Percentiles rank a stretch among this genome's conserved stretches.
These are phyloP conservation scores for Trichoderma erinaceum DNA, from an alignment of 495 filamentous ascomycete species.

Conservation along the genomic window DNA sequence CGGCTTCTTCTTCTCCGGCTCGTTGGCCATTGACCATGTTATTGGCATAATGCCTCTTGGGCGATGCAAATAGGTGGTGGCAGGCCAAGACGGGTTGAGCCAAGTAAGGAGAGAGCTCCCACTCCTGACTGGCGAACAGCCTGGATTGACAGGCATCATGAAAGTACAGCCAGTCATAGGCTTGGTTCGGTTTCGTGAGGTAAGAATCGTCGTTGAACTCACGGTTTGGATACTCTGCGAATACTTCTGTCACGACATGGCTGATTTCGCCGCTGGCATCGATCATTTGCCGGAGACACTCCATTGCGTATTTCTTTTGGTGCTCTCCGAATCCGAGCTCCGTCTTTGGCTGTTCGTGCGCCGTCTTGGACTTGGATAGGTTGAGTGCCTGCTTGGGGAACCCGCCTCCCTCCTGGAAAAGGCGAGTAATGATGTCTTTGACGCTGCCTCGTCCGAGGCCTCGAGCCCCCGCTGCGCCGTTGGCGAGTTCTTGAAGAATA, in stretches of 20 bases:
- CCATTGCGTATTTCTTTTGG: slow-evolving; percentile 68
- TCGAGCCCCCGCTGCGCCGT: slow-evolving; percentile 70
- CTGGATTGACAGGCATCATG: slow-evolving; percentile 74
- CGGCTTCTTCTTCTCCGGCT: slow-evolving; percentile 46
- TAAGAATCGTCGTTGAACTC: slow-evolving; percentile 89
- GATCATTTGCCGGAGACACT: slow-evolving; percentile 78
- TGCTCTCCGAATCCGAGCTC: slow-evolving; percentile 64
- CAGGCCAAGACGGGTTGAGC: slow-evolving; percentile 80
- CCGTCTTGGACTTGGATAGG: slow-evolving; percentile 23
- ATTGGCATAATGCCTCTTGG: slow-evolving; percentile 39
- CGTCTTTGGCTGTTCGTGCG: slow-evolving; percentile 42
- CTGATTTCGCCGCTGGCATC: slow-evolving; percentile 86
- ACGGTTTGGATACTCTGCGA: slow-evolving; percentile 73
- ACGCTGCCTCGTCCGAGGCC: slow-evolving; percentile 70
- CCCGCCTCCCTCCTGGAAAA: slow-evolving; percentile 82
- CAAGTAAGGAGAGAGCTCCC: slow-evolving; percentile 81
- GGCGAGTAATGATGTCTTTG: slow-evolving; percentile 75
- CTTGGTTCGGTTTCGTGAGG: slow-evolving; percentile 76
- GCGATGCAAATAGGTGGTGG: slow-evolving; percentile 80
- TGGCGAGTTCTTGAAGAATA: slow-evolving; percentile 59
- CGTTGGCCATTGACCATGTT: slow-evolving; percentile 29
- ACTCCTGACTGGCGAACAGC: slow-evolving; percentile 72
- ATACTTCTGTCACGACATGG: slow-evolving; percentile 72
- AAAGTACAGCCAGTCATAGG: slow-evolving; percentile 93
- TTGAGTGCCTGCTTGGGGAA: slow-evolving; percentile 55